A percentile compares a stretch with the other conserved stretches of the same genome.
phyloP scores from a whole-genome alignment of 176 grass and related monocot species.

The Carex pumila region DNA sequence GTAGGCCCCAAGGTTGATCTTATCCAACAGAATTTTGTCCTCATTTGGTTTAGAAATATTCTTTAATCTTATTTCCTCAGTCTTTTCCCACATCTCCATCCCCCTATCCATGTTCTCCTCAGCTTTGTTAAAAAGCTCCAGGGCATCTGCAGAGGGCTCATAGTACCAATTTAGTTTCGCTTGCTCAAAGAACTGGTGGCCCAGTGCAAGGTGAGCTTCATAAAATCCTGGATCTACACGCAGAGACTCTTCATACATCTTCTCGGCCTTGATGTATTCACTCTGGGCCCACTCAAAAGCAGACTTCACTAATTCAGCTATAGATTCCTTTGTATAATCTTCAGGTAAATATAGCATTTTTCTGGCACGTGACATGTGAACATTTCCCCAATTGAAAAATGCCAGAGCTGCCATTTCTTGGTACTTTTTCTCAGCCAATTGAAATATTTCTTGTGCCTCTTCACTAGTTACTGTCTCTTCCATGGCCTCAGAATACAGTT shows the following conservation, averaged over 20 bases:
- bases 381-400: conserved; percentile 71
- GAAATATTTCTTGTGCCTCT: conserved; percentile 58
- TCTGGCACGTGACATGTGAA: conserved; percentile 64
- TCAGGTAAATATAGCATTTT: conserved; percentile 50
- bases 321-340: conserved; percentile 37
- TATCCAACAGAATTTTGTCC: conserved; percentile 38
- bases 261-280: conserved; percentile 51
- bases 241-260: conserved; percentile 44
- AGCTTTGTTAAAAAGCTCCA: conserved; percentile 55
- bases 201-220: conserved; percentile 51
- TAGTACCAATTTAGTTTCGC: conserved; percentile 72
- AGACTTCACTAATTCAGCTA: conserved; percentile 33
- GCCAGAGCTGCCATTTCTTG: conserved; percentile 63
- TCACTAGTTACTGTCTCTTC: conserved; percentile 57
- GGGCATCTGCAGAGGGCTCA: conserved; percentile 35
- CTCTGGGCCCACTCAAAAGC: conserved; percentile 48
- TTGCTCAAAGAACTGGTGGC: conserved; percentile 60
- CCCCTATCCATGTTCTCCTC: conserved; percentile 65
- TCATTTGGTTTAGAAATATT: conserved; percentile 39
- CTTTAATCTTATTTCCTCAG: conserved; percentile 36
- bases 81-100: conserved; percentile 47
- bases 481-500: conserved; percentile 58
- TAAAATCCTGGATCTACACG: conserved; percentile 59
- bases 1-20: conserved; percentile 37
- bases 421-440: conserved; percentile 52